Percentiles rank a stretch among this genome's conserved stretches.
phyloP scores from a whole-genome alignment of 345 rosid species.

The Psidium friedrichsthalianum region DNA sequence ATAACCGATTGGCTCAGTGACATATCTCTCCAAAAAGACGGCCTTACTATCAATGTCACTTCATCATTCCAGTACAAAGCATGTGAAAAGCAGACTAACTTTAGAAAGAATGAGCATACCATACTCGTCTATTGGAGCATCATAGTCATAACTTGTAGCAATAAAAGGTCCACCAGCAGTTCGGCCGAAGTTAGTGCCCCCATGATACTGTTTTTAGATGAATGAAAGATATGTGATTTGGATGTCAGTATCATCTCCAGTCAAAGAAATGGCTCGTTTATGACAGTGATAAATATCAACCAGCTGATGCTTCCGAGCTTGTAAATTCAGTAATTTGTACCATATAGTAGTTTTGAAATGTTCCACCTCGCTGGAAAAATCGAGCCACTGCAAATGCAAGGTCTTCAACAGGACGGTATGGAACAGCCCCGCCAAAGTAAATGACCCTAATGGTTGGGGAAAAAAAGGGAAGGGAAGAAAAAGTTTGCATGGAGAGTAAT shows the following conservation, averaged over 20 bases:
- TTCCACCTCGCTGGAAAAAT: constrained; percentile 89
- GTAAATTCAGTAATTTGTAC: constrained; percentile 20
- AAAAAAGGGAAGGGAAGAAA: background rate
- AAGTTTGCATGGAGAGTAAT: background rate
- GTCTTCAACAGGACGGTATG: constrained; percentile 87
- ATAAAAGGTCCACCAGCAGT: constrained; percentile 87
- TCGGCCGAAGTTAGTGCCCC: constrained; percentile 90
- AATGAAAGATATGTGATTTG: background rate
- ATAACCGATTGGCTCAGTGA: background rate
- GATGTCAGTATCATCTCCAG: background rate
- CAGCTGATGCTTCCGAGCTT: background rate
- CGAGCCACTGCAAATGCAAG: constrained; percentile 89
- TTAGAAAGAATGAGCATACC: constrained; percentile 27
- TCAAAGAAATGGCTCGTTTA: background rate
- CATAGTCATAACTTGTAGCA: constrained; percentile 88
- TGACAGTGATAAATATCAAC: background rate
- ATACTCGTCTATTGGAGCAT: constrained; percentile 95
- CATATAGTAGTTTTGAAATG: constrained; percentile 96
- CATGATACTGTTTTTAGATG: constrained; percentile 50
- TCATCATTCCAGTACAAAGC: background rate
- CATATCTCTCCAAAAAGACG: background rate
- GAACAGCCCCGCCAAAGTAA: constrained; percentile 70
- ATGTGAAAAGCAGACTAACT: background rate
- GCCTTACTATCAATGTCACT: background rate
- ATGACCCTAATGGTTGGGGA: constrained; percentile 38